Percentiles rank a stretch among this genome's conserved stretches.
phyloP scores from a whole-genome alignment of 805 yeast genomes.

The Candida silvatica region DNA sequence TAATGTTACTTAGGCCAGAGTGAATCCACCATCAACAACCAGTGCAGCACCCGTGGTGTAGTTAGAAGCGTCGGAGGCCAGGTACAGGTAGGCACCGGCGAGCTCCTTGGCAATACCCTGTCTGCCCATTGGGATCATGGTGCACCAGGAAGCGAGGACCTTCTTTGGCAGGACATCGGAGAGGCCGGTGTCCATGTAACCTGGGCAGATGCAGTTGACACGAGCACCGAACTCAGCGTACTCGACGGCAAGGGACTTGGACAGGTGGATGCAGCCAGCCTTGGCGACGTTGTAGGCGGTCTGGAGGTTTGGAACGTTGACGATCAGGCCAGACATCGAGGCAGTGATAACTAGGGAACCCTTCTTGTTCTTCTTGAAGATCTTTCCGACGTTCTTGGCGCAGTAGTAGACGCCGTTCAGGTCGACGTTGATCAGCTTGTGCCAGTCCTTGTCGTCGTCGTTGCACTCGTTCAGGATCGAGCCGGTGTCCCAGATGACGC shows the following conservation, averaged over 20 bases:
- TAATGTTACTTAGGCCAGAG: constrained; percentile 18
- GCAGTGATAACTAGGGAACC: constrained; percentile 47
- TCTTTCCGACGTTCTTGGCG: constrained; percentile 39
- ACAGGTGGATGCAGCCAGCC: constrained; percentile 41
- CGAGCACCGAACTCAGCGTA: constrained; percentile 38
- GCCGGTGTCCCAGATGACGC: constrained; percentile 28
- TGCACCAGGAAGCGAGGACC: constrained; percentile 22
- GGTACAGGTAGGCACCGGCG: constrained; percentile 43
- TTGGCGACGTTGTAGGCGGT: constrained; percentile 43
- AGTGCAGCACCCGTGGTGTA: constrained; percentile 35
- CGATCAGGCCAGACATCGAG: constrained; percentile 47
- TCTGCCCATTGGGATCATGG: constrained; percentile 38
- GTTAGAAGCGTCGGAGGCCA: constrained; percentile 41
- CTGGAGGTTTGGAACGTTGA: constrained; percentile 44
- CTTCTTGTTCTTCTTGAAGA: constrained; percentile 37
- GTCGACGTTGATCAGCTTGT: constrained; percentile 41
- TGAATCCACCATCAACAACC: constrained; percentile 35
- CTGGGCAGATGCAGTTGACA: constrained; percentile 44
- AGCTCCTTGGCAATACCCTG: constrained; percentile 42
- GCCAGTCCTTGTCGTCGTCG: constrained; percentile 22
- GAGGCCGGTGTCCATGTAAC: constrained; percentile 42
- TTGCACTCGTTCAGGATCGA: constrained; percentile 26
- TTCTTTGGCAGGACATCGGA: constrained; percentile 22
- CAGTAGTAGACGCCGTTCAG: constrained; percentile 44
- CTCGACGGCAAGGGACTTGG: constrained; percentile 39